Conservation (phyloP, 1,139 yeast species). For the Pichia sp. region DNA sequence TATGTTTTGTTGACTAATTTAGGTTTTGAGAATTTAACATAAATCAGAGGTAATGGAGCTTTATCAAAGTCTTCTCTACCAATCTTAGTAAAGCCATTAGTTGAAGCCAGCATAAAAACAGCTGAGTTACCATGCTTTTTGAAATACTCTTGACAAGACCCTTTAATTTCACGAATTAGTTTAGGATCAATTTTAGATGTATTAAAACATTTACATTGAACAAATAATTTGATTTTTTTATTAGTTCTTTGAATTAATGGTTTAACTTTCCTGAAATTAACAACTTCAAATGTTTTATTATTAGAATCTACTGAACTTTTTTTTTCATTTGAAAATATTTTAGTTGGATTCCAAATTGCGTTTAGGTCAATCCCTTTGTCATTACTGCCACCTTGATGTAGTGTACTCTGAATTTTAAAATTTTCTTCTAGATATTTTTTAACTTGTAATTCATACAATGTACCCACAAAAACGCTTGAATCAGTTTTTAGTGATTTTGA, state of each 20-base stretch:
- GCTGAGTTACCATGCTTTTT: slow-evolving; percentile 44
- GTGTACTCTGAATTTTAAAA: slow-evolving; percentile 34
- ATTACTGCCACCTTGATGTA: slow-evolving; percentile 58
- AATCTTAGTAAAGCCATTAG: slow-evolving; percentile 53
- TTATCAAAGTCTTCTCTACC: slow-evolving; percentile 51
- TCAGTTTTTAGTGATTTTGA: slow-evolving; percentile 26
- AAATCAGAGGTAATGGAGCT: slow-evolving; percentile 47
- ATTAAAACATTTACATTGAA: slow-evolving; percentile 26
- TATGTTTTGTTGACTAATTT: slow-evolving; percentile 18
- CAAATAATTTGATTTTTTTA: slow-evolving; percentile 22
- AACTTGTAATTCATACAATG: slow-evolving; percentile 58
- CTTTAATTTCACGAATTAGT: slow-evolving; percentile 30
- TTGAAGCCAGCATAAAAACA: slow-evolving; percentile 47
- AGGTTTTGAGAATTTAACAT: slow-evolving; percentile 37
- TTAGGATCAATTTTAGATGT: slow-evolving; percentile 27
- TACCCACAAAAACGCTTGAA: slow-evolving; percentile 59
- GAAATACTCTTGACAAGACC: slow-evolving; percentile 23
- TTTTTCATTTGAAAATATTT: slow-evolving; percentile 15
- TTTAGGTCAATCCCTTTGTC: slow-evolving; percentile 70
- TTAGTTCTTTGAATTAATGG: slow-evolving; percentile 24
- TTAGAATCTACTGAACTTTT: background rate
- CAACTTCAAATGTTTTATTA: slow-evolving; percentile 13
- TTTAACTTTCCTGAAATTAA: slow-evolving; percentile 24
- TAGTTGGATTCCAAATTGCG: slow-evolving; percentile 50
- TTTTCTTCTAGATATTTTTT: slow-evolving; percentile 40